phyloP scores from a whole-genome alignment of 169 alveolate species.

The Babesia bovis region DNA sequence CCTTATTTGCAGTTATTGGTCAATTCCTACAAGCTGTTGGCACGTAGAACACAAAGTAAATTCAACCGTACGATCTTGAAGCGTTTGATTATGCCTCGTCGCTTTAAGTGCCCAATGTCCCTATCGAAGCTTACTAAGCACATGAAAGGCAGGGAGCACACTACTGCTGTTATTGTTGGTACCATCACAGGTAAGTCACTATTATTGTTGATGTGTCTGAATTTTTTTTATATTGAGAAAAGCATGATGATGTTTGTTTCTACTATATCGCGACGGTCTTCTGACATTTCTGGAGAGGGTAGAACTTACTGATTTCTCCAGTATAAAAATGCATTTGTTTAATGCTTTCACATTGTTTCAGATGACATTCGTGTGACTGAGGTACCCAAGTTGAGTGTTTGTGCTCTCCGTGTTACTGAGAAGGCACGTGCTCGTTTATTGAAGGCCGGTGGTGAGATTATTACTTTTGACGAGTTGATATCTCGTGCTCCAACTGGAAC shows the following conservation, averaged over 20 bases:
- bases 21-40: constrained; percentile 84
- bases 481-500: constrained; percentile 89
- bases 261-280: constrained; percentile 85
- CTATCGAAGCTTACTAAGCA: constrained; percentile 89
- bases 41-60: constrained; percentile 91
- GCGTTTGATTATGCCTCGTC: constrained; percentile 90
- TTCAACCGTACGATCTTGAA: constrained; percentile 91
- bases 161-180: constrained; percentile 95
- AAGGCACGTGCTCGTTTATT: constrained; percentile 94
- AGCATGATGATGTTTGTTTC: constrained; percentile 75
- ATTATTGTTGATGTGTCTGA: neutral
- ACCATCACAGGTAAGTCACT: constrained; percentile 88
- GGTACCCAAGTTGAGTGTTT: constrained; percentile 89
- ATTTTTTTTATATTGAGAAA: neutral
- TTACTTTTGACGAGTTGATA: constrained; percentile 96
- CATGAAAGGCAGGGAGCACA: constrained; percentile 86
- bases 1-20: constrained; percentile 87
- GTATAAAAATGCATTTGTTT: no score
- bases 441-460: constrained; percentile 97
- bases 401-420: constrained; percentile 96
- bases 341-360: no score
- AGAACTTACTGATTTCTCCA: constrained; percentile 64
- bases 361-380: constrained; percentile 87
- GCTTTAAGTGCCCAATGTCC: constrained; percentile 91
- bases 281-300: constrained; percentile 81